Evolutionary conservation across 306 rosid species (phyloP), one percentile per base, ranked within the genome.

Genomic region (Cajanus cajan): DNA sequence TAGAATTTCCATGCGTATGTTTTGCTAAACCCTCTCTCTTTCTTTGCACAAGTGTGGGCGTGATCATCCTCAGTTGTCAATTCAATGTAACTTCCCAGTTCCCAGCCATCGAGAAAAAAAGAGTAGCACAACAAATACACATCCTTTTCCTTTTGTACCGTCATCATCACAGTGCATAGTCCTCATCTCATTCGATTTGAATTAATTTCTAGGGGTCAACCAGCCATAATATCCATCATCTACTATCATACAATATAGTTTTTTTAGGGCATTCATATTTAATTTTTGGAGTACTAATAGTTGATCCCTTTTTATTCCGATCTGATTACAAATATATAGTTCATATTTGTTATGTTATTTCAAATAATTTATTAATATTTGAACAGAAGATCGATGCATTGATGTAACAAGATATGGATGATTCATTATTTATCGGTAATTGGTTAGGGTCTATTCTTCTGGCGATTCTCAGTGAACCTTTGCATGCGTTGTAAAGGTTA

Each of bases 11-110:
- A 84, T 66, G 84, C 51, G 19, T 54, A 68, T 69, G 11, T 36
- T 16, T 47, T 52, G 12, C 1, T 22, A 4, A 14, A 25, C 21
- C 6, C 12, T 18, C 25, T 59, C 68, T 67, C 40, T 73, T 10
- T 65, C 10, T 18, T 40, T 33, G 76, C 34, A 44, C 61, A 57
- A 48, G 81, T 51, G 72, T 57, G 52, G 41, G 15, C 40, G 59
- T 67, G 64, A 72, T 77, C 41, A 78, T 19, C 71, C 59, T 82
- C 82, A 62, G 61, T 82, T 84, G 90, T 87, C 88, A 87, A 87
- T 79, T 87, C 86, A 82, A 66, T 64, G 31, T 64, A 37, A 64
- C 71, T 64, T 64, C 48, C 18, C 51, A 66, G 33, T 39, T 39
- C 34, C 16, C 79, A 57, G 57, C 57, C 85, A 77, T 54, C 83